phyloP scores from a whole-genome alignment of 2,329 filamentous ascomycete species.

The Penicillium sp. region DNA sequence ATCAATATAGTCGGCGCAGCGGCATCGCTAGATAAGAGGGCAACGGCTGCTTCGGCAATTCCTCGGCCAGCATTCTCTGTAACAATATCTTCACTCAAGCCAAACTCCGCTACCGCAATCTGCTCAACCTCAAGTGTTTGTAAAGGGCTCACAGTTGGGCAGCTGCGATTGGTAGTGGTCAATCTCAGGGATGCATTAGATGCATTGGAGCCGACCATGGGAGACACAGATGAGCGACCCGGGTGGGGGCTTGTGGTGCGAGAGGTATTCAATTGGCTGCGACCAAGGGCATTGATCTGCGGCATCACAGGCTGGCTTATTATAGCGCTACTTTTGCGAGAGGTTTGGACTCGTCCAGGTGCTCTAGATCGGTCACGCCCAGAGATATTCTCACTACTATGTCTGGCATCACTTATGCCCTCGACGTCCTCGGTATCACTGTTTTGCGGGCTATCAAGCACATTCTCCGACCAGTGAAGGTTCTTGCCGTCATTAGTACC shows the following conservation, averaged over 20 bases:
- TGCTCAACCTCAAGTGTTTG: conserved; percentile 94
- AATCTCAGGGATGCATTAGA: conserved; percentile 51
- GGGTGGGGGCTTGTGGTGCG: conserved; percentile 42
- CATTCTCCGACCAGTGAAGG: conserved; percentile 86
- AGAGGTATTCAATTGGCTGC: conserved; percentile 36
- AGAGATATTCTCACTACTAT: conserved; percentile 49
- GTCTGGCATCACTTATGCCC: conserved; percentile 40
- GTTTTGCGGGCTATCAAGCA: conserved; percentile 71
- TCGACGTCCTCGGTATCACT: conserved; percentile 67
- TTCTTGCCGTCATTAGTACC: conserved; percentile 83
- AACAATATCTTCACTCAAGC: conserved; percentile 85
- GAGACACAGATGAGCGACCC: conserved; percentile 44
- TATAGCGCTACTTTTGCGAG: conserved; percentile 46
- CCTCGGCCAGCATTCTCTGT: conserved; percentile 87
- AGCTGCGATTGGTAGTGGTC: conserved; percentile 55
- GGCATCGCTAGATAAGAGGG: conserved; percentile 62
- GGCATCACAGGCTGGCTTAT: conserved; percentile 38
- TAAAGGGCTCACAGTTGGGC: conserved; percentile 63
- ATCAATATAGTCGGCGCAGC: conserved; percentile 65
- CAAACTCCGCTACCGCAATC: conserved; percentile 82
- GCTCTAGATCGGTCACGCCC: conserved; percentile 42
- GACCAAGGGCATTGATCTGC: conserved; percentile 35
- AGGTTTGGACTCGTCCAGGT: conserved; percentile 34
- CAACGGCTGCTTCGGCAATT: conserved; percentile 75
- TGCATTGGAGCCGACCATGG: conserved; percentile 38